Conservation (phyloP, 805 yeast species). For the Limtongia smithiae region DNA sequence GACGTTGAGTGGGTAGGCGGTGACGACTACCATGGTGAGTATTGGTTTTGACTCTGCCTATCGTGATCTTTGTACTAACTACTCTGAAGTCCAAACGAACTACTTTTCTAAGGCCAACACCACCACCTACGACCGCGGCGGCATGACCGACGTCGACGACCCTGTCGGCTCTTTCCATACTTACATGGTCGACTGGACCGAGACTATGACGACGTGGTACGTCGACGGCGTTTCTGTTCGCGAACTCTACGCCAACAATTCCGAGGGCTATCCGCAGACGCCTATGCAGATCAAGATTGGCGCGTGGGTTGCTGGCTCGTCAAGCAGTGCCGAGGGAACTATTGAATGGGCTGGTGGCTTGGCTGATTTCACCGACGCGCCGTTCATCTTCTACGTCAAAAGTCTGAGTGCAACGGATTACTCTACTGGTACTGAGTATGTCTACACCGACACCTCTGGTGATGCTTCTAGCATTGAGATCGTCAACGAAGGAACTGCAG, state of each 20-base stretch:
- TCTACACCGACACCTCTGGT: constrained; percentile 44
- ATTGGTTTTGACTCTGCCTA: not conserved
- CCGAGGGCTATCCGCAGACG: constrained; percentile 77
- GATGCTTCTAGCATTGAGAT: constrained; percentile 42
- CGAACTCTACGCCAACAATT: constrained; percentile 47
- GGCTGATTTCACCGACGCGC: constrained; percentile 62
- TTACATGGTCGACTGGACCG: constrained; percentile 82
- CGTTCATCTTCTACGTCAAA: constrained; percentile 58
- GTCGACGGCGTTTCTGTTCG: constrained; percentile 69
- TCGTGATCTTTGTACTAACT: constrained; percentile 37
- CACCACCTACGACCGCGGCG: constrained; percentile 75
- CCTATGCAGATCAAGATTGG: constrained; percentile 72
- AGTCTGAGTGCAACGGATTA: constrained; percentile 56
- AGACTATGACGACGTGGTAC: constrained; percentile 62
- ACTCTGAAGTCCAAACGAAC: constrained; percentile 31
- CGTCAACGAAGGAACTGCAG: constrained; percentile 45
- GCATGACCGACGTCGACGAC: constrained; percentile 53
- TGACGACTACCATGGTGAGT: constrained; percentile 62
- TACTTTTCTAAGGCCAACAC: constrained; percentile 80
- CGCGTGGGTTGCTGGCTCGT: constrained; percentile 52
- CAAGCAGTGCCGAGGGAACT: constrained; percentile 54
- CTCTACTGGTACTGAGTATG: constrained; percentile 46
- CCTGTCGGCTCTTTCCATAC: constrained; percentile 65
- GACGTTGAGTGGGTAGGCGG: constrained; percentile 87
- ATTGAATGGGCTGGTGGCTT: constrained; percentile 74